Base-by-base conservation (phyloP, 441 rosid genomes). In the Bocquillonia castaneifolia region DNA sequence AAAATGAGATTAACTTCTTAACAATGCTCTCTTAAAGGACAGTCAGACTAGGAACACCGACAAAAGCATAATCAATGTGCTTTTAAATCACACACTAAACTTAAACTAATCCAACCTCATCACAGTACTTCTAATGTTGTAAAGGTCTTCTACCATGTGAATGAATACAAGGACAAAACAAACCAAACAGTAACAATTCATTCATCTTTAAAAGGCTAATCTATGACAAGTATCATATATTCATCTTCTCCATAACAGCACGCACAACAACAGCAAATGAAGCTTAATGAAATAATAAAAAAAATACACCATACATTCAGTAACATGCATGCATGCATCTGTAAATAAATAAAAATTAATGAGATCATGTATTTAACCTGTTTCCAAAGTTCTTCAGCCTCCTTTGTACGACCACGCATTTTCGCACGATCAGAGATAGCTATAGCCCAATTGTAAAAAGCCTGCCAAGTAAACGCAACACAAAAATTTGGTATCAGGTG, bases 341-440 rank as follows among this genome's bases (percentile, higher is more conserved):
- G 51, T 50, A 20, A 34, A 69, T 31, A 9, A 54, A n/a, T n/a
- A n/a, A n/a, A n/a, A n/a, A 70, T 40, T 10, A 37, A 12, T 47
- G 3, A 25, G 37, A 53, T 54, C n/a, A 23, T 36, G 39, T 59
- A 44, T 18, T 61, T 53, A 74, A 89, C 98, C 88, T 88, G 97
- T 81, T 87, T 85, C 99, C 99, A 94, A 23, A 91, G 72, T 83
- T 94, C 96, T 82, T 94, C 99, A 65, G 97, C 99, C 79, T 94
- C 99, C 82, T 91, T 94, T 56, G 99, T 94, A 73, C 97, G 97
- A 59, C 99, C 97, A 58, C 99, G 93, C 92, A 91, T 89, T 85
- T 90, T 94, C 59, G 99, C 99, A 76, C 97, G 83, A 77, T 94
- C 99, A 71, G 99, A 94, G 67, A 91, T 92, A 67, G 99, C 99